These are phyloP conservation scores for Saccharomycopsis babjevae DNA, from an alignment of 805 yeast genomes.

Conservation along the genomic window DNA sequence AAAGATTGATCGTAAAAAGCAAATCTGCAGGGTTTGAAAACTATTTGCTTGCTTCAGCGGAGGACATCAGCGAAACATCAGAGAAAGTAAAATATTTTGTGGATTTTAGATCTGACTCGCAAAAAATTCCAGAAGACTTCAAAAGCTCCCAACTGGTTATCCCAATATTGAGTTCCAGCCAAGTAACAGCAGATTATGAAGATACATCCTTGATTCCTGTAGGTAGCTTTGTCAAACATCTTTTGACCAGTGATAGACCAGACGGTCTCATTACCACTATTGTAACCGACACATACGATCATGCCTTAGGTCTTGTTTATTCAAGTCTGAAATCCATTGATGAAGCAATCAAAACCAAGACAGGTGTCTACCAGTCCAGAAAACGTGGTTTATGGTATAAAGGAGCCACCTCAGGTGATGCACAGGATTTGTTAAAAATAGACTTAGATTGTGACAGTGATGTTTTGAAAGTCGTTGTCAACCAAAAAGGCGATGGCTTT, in stretches of 20 bases:
- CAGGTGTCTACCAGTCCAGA: conserved; percentile 92
- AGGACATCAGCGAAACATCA: background rate
- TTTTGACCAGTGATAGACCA: conserved; percentile 64
- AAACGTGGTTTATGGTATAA: conserved; percentile 88
- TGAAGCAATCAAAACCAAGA: conserved; percentile 68
- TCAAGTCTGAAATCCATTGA: conserved; percentile 74
- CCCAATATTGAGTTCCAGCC: conserved; percentile 17
- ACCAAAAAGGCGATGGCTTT: conserved; percentile 80
- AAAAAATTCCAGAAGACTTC: background rate
- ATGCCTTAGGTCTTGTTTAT: conserved; percentile 82
- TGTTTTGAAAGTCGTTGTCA: conserved; percentile 77
- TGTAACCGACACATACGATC: conserved; percentile 59
- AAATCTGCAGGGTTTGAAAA: background rate
- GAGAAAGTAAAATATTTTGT: background rate
- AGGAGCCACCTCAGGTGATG: conserved; percentile 94
- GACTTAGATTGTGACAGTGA: conserved; percentile 89
- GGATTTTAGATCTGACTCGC: conserved; percentile 1
- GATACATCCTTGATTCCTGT: conserved; percentile 32
- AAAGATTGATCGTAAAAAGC: background rate
- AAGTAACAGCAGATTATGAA: conserved; percentile 8
- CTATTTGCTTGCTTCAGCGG: background rate
- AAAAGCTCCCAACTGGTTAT: background rate
- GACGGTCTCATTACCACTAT: conserved; percentile 83
- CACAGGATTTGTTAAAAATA: conserved; percentile 61
- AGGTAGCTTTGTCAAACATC: background rate